phyloP scores from a whole-genome alignment of 1,284 basidiomycete genomes.

The Hemileia vastatrix region DNA sequence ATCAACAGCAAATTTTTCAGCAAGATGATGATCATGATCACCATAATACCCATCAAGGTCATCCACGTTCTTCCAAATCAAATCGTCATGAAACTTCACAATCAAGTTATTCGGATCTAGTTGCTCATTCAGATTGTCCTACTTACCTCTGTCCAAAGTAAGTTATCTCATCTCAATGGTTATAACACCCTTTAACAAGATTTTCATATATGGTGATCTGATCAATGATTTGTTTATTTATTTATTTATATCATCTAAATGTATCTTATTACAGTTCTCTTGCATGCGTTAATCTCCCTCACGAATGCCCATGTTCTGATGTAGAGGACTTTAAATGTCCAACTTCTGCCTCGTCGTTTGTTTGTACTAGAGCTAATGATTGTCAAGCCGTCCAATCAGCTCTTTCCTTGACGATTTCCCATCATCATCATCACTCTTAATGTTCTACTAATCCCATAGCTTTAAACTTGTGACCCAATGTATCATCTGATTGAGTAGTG shows the following conservation, averaged over 20 bases:
- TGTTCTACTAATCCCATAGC: neutral
- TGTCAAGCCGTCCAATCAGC: conserved; percentile 7
- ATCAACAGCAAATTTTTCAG: conserved; percentile 16
- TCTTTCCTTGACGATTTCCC: neutral
- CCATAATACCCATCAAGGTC: neutral
- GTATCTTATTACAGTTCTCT: neutral
- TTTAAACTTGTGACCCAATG: conserved; percentile 10
- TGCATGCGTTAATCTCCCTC: conserved; percentile 9
- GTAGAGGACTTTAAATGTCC: conserved; percentile 21
- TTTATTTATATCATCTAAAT: neutral
- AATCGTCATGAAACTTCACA: neutral
- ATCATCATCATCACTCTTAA: neutral
- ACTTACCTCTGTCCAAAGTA: conserved; percentile 17
- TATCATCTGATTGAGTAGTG: conserved; percentile 51
- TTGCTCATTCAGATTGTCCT: conserved; percentile 1
- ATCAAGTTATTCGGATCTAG: neutral
- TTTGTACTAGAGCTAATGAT: conserved; percentile 19
- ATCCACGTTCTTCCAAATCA: neutral
- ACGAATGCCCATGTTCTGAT: conserved; percentile 14
- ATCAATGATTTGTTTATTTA: neutral
- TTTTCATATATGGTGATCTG: neutral
- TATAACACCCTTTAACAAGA: neutral
- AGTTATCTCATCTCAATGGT: neutral
- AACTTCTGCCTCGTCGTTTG: neutral
- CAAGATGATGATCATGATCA: neutral